phyloP scores from a whole-genome alignment of 805 yeast genomes.

The Wickerhamomyces ciferrii region DNA sequence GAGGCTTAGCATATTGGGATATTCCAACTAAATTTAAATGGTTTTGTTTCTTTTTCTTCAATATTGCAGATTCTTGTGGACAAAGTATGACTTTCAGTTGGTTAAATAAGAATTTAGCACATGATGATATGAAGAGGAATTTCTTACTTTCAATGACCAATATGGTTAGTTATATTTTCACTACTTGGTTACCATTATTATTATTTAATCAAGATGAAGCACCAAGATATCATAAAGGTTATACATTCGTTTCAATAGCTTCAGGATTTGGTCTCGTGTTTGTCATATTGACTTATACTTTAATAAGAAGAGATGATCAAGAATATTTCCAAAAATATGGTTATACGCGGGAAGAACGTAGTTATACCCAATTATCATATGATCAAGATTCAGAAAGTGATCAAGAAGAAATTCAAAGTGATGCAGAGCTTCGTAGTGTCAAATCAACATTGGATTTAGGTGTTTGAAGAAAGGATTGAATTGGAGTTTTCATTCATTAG shows the following conservation, averaged over 20 bases:
- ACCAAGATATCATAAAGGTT: constrained; percentile 34
- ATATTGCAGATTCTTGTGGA: constrained; percentile 45
- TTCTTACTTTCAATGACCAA: constrained; percentile 36
- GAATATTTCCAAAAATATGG: not conserved
- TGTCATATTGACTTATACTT: not conserved
- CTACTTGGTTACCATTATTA: constrained; percentile 35
- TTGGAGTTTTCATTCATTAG: too few species aligned
- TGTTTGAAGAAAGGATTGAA: too few species aligned
- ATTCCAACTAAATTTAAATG: constrained; percentile 45
- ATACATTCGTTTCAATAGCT: constrained; percentile 27
- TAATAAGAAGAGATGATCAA: constrained; percentile 3
- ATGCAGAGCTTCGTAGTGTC: not conserved
- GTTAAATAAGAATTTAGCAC: constrained; percentile 42
- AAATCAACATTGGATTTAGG: not conserved
- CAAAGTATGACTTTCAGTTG: constrained; percentile 54
- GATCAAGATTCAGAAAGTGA: not conserved
- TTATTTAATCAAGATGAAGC: constrained; percentile 33
- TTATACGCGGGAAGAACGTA: not conserved
- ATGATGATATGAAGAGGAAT: constrained; percentile 27
- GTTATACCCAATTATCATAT: not conserved
- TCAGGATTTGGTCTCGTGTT: constrained; percentile 3
- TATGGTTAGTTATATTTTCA: constrained; percentile 35
- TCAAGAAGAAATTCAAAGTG: not conserved
- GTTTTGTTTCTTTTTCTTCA: constrained; percentile 42
- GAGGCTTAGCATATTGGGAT: constrained; percentile 40